Conservation (phyloP, 495 filamentous ascomycete species). For the Penicillium psychrofluorescens region DNA sequence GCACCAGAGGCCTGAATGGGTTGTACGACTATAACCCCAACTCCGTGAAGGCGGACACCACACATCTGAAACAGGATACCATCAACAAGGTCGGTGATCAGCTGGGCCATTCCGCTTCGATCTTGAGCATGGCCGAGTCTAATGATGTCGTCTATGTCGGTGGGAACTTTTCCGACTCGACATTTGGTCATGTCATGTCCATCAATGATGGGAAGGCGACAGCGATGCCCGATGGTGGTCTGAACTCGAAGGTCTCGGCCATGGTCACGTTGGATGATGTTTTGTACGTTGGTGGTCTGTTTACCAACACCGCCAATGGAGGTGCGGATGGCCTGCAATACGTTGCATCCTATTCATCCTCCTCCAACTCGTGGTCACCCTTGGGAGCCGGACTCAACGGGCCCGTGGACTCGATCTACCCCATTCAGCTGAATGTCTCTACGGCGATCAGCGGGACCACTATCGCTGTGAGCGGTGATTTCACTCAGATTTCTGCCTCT, state of each 20-base stretch:
- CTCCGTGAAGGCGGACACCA: conserved; percentile 37
- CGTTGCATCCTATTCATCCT: conserved; percentile 67
- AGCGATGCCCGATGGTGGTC: conserved; percentile 58
- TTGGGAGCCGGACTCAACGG: conserved; percentile 87
- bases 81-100: conserved; percentile 66
- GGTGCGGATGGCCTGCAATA: conserved; percentile 55
- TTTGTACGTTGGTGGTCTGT: conserved; percentile 81
- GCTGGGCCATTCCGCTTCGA: conserved; percentile 55
- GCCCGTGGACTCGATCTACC: conserved; percentile 61
- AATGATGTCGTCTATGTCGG: conserved; percentile 63
- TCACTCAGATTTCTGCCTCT: conserved; percentile 62
- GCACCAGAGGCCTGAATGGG: conserved; percentile 66
- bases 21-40: conserved; percentile 83
- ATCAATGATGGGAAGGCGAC: conserved; percentile 58
- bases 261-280: conserved; percentile 55
- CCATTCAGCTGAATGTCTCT: conserved; percentile 74
- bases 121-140: conserved; percentile 54
- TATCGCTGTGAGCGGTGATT: conserved; percentile 75
- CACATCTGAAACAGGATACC: conserved; percentile 61
- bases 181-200: conserved; percentile 66
- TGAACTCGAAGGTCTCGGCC: conserved; percentile 73
- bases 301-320: conserved; percentile 64
- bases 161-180: conserved; percentile 71
- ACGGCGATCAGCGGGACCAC: conserved; percentile 60
- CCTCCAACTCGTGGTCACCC: conserved; percentile 62